These are phyloP conservation scores for Dothideomycetes sp. DNA, from an alignment of 2,329 filamentous ascomycete species.

Conservation along the genomic window DNA sequence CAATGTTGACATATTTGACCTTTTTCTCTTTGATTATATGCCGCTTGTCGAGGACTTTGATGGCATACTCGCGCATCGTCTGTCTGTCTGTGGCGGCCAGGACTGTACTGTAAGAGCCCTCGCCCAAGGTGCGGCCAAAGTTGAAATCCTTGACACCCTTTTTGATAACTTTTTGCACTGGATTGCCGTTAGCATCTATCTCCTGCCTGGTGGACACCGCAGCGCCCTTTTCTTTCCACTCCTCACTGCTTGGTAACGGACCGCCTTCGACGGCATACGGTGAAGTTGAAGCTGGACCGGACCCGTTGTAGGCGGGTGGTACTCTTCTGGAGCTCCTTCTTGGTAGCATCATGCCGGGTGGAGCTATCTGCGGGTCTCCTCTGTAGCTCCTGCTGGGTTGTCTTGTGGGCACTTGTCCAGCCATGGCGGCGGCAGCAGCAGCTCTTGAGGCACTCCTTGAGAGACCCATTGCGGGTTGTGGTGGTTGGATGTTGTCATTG, in stretches of 20 bases:
- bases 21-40: slow-evolving; percentile 99
- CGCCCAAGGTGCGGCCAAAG: slow-evolving; percentile 81
- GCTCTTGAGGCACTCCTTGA: slow-evolving; percentile 54
- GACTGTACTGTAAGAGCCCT: slow-evolving; percentile 96
- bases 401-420: slow-evolving; percentile 50
- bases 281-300: slow-evolving; percentile 12
- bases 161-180: slow-evolving; percentile 74
- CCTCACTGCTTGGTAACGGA: slow-evolving; percentile 60
- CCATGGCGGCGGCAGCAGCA: slow-evolving; percentile 43
- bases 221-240: slow-evolving; percentile 94
- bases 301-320: slow-evolving; percentile 26
- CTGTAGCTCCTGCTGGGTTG: slow-evolving; percentile 60
- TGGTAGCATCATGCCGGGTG: slow-evolving; percentile 48
- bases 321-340: slow-evolving; percentile 67
- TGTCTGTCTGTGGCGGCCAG: slow-evolving; percentile 86
- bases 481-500: slow-evolving; percentile 26
- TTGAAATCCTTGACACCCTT: slow-evolving; percentile 96
- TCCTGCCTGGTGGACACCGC: slow-evolving; percentile 74
- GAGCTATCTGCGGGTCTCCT: slow-evolving; percentile 45
- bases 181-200: slow-evolving; percentile 72
- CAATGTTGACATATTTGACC: slow-evolving; percentile 99
- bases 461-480: slow-evolving; percentile 36
- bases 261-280: slow-evolving; percentile 45
- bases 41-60: slow-evolving; percentile 95
- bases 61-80: slow-evolving; percentile 89